Percentiles rank a stretch among this genome's conserved stretches.
Evolutionary conservation across 2,329 filamentous ascomycete species (phyloP).

Genomic region (Colletotrichum eleusines): DNA sequence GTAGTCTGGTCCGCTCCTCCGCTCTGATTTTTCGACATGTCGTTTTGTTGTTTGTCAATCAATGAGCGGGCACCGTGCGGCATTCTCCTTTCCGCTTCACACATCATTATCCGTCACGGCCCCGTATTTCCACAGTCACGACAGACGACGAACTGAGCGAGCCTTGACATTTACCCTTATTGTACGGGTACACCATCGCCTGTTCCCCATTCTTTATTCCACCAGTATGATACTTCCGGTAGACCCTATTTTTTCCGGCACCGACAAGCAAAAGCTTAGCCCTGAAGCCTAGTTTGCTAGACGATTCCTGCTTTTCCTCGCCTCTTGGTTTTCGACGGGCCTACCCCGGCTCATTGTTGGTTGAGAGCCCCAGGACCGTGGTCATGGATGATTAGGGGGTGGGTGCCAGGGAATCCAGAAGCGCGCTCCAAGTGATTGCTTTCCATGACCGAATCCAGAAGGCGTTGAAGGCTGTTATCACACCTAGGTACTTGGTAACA

Average conservation of each 20-base stretch:
- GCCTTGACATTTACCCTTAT: slow-evolving; percentile 14
- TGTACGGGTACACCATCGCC: neutral
- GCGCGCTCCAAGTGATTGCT: slow-evolving; percentile 9
- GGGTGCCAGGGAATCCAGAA: slow-evolving; percentile 2
- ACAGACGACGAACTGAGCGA: slow-evolving; percentile 15
- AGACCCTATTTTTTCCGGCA: slow-evolving; percentile 35
- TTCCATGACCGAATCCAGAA: slow-evolving; percentile 11
- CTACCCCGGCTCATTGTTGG: slow-evolving; percentile 11
- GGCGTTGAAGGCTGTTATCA: neutral
- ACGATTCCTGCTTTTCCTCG: slow-evolving; percentile 5
- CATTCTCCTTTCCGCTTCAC: neutral
- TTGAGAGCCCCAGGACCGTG: slow-evolving; percentile 18
- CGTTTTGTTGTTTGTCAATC: neutral
- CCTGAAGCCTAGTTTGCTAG: neutral
- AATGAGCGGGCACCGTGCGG: neutral
- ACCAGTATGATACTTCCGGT: slow-evolving; percentile 25
- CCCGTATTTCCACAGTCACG: slow-evolving; percentile 34
- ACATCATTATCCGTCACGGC: slow-evolving; percentile 17
- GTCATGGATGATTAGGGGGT: slow-evolving; percentile 16
- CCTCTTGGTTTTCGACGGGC: slow-evolving; percentile 6
- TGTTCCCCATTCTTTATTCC: slow-evolving; percentile 12
- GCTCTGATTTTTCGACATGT: neutral
- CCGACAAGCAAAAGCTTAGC: slow-evolving; percentile 22
- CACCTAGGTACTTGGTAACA: neutral
- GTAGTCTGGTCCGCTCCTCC: neutral